A percentile compares a stretch with the other conserved stretches of the same genome.
phyloP scores from a whole-genome alignment of 768 basidiomycete genomes.

The Tephrocybe sp. region DNA sequence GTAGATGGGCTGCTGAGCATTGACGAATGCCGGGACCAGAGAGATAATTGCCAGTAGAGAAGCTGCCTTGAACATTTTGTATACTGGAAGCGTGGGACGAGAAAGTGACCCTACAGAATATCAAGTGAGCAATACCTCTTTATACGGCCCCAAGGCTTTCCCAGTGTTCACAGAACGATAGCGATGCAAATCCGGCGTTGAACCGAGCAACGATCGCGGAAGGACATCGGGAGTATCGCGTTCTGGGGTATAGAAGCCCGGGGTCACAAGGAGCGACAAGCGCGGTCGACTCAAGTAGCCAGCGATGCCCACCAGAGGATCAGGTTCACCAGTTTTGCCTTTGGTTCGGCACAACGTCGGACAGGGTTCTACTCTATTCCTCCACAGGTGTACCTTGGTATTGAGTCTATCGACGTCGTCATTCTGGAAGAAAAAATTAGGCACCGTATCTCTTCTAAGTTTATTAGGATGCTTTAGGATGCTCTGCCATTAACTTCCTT shows the following conservation, averaged over 20 bases:
- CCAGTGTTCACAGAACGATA: slow-evolving; percentile 2
- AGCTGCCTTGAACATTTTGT: slow-evolving; percentile 47
- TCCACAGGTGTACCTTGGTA: background rate
- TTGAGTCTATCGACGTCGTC: too few species aligned
- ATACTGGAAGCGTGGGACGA: background rate
- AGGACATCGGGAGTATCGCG: slow-evolving; percentile 24
- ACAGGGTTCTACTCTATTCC: background rate
- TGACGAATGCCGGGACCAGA: slow-evolving; percentile 43
- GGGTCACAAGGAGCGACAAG: slow-evolving; percentile 30
- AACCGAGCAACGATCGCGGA: slow-evolving; percentile 28
- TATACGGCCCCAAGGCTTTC: slow-evolving; percentile 14
- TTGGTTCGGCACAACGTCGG: slow-evolving; percentile 25
- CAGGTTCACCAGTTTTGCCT: slow-evolving; percentile 12
- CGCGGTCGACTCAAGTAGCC: slow-evolving; percentile 21
- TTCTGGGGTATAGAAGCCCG: background rate
- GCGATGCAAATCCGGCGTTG: slow-evolving; percentile 36
- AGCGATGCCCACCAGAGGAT: too few species aligned
- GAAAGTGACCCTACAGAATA: slow-evolving; percentile 11
- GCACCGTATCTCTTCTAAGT: too few species aligned
- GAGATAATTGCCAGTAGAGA: slow-evolving; percentile 41
- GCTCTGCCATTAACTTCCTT: too few species aligned
- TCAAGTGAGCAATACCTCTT: slow-evolving; percentile 6
- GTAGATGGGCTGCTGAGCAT: slow-evolving; percentile 42
- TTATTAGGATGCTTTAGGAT: too few species aligned
- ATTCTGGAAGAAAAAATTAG: too few species aligned